Conservation (phyloP, 352 stramenopile genomes). For the Globisporangium barbulae region DNA sequence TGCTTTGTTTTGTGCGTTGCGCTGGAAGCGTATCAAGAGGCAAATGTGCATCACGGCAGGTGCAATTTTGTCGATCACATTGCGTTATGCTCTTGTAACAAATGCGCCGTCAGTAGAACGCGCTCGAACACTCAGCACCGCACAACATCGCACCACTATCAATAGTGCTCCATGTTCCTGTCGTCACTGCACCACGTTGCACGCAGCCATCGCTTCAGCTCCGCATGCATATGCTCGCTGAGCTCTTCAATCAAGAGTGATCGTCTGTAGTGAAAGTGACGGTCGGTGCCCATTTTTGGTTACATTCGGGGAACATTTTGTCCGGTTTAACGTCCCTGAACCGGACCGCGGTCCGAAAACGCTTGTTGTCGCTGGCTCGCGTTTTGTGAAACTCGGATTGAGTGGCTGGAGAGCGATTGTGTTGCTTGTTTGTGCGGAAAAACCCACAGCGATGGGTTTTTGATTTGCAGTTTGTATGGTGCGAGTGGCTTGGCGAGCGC, state of each 20-base stretch:
- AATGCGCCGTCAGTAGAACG: neutral
- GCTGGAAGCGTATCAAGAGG: neutral
- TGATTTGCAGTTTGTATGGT: slow-evolving; percentile 23
- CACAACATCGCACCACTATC: too few relatives aligned
- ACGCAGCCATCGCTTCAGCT: too few relatives aligned
- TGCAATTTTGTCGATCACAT: neutral
- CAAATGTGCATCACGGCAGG: neutral
- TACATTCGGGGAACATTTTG: slow-evolving; percentile 10
- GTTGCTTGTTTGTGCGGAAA: slow-evolving; percentile 11
- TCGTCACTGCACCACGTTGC: too few relatives aligned
- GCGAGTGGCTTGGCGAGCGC: neutral
- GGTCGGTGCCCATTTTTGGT: neutral
- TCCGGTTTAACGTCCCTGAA: neutral
- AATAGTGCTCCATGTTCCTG: too few relatives aligned
- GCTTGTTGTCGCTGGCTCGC: neutral
- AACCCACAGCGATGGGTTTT: neutral
- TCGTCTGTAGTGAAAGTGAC: neutral
- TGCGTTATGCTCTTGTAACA: neutral
- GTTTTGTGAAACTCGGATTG: slow-evolving; percentile 7
- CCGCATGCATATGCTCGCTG: neutral
- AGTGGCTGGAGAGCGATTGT: slow-evolving; percentile 19
- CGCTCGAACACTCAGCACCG: too few relatives aligned
- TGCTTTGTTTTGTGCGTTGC: neutral
- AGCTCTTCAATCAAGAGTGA: neutral
- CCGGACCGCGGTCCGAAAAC: slow-evolving; percentile 4